Base-by-base conservation (phyloP, 805 yeast species). In the Cyberlindnera xishuangbannaensis region DNA sequence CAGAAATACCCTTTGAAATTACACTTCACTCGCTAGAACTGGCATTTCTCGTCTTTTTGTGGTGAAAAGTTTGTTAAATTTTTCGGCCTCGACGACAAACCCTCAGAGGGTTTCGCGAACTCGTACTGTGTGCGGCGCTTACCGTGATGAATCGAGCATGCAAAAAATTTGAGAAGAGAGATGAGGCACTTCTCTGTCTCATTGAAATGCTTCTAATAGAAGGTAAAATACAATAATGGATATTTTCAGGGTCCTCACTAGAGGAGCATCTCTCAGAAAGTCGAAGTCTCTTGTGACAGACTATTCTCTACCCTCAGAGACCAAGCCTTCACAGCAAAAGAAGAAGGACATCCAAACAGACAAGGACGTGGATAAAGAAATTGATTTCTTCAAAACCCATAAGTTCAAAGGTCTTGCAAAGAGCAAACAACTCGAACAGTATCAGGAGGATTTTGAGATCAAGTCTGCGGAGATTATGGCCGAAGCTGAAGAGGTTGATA, bases 211-310 rank as follows among this genome's bases (percentile, higher is more conserved):
- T n/a, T n/a, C n/a, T n/a, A n/a, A n/a, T n/a, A n/a, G n/a, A n/a
- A n/a, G n/a, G n/a, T 20, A 20, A 9, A 9, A 20, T 20, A 21
- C 15, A 23, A 30, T 7, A 12, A 87, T 87, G 96, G 98, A 90
- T 63, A 81, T 90, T 40, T 92, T 90, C 57, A 69, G 84, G 49
- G 78, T 92, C 3, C 69, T 90, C 23, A 67, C 87, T 0, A 67
- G 97, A 51, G 97, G 97, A 15, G 95, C 97, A 0, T 69, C 78
- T 10, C 63, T 90, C 32, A 78, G 77, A 53, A 76, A 77, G 55
- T 61, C 71, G 16, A 75, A 44, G 18, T 40, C 34, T 9, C 35
- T 48, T 5, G 48, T 39, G 14, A 59, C 59, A 18, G 53, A 43
- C 26, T 50, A 45, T 27, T 33, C 50, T 14, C 43, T 48, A 20